A percentile compares a stretch with the other conserved stretches of the same genome.
phyloP scores from a whole-genome alignment of 208 protist genomes.

The Trypanosoma mega region DNA sequence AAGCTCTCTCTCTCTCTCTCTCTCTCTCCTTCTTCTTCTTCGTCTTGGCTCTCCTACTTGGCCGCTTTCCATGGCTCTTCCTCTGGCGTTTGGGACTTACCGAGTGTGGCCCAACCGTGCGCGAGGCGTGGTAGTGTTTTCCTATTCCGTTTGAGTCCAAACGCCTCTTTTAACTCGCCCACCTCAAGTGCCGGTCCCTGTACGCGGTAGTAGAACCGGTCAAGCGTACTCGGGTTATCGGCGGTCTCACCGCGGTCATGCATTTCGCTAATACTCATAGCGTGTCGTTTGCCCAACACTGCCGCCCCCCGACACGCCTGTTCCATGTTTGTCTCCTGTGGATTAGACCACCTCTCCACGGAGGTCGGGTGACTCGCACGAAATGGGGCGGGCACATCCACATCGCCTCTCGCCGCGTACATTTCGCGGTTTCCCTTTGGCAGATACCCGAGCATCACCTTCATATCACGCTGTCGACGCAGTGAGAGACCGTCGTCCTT shows the following conservation, averaged over 20 bases:
- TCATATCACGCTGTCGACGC: slow-evolving; percentile 81
- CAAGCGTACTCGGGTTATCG: slow-evolving; percentile 75
- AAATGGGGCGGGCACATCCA: slow-evolving; percentile 79
- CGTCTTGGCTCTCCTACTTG: slow-evolving; percentile 26
- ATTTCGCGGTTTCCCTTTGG: slow-evolving; percentile 87
- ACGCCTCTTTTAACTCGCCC: slow-evolving; percentile 84
- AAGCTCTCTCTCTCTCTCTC: not conserved
- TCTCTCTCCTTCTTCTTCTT: too few relatives aligned
- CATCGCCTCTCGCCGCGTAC: slow-evolving; percentile 83
- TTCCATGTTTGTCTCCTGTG: slow-evolving; percentile 80
- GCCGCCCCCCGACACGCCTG: slow-evolving; percentile 78
- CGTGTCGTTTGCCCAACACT: slow-evolving; percentile 73
- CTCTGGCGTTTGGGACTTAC: slow-evolving; percentile 29
- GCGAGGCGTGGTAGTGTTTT: slow-evolving; percentile 44
- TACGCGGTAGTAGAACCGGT: slow-evolving; percentile 82
- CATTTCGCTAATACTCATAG: slow-evolving; percentile 87
- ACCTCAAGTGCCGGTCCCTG: slow-evolving; percentile 79
- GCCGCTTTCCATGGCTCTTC: slow-evolving; percentile 28
- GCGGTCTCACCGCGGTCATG: slow-evolving; percentile 80
- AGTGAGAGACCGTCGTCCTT: slow-evolving; percentile 86
- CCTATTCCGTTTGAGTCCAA: slow-evolving; percentile 87
- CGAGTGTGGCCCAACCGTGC: slow-evolving; percentile 74
- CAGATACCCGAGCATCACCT: slow-evolving; percentile 86
- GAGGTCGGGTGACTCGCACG: slow-evolving; percentile 81
- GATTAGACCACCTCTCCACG: slow-evolving; percentile 65